These are phyloP conservation scores for Nadsonia commutata DNA, from an alignment of 1,139 yeast genomes.

Conservation along the genomic window DNA sequence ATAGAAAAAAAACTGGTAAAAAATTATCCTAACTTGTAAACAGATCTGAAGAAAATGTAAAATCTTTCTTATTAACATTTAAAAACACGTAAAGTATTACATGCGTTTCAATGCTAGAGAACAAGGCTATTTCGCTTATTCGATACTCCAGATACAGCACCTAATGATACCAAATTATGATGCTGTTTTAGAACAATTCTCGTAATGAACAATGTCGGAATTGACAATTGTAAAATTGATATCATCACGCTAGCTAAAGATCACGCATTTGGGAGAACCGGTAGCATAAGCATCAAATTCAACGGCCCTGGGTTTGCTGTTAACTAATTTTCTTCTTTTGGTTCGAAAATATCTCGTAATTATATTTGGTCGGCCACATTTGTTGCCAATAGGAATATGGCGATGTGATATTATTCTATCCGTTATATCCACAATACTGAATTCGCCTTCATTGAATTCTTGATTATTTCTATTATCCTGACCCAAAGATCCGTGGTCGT, in stretches of 20 bases:
- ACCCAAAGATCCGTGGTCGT: constrained; percentile 17
- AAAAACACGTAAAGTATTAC: constrained; percentile 28
- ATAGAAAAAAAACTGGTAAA: background rate
- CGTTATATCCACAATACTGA: constrained; percentile 18
- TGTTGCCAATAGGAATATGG: constrained; percentile 2
- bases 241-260: constrained; percentile 15
- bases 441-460: constrained; percentile 11
- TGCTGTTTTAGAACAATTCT: constrained; percentile 50
- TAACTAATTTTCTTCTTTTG: constrained; percentile 10
- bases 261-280: constrained; percentile 6
- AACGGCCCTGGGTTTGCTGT: background rate
- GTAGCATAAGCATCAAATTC: background rate
- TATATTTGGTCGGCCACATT: constrained; percentile 5
- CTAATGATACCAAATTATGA: constrained; percentile 45
- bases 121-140: constrained; percentile 27
- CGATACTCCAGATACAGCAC: constrained; percentile 29
- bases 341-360: constrained; percentile 47
- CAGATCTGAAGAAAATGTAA: constrained; percentile 3
- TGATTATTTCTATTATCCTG: background rate
- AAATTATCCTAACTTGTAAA: constrained; percentile 3
- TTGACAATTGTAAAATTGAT: constrained; percentile 19
- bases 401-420: constrained; percentile 38
- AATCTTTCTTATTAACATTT: background rate
- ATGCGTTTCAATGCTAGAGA: constrained; percentile 84
- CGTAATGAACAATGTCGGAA: constrained; percentile 31